phyloP scores from a whole-genome alignment of 1,284 basidiomycete genomes.

The Gastroboletus turbinatus region DNA sequence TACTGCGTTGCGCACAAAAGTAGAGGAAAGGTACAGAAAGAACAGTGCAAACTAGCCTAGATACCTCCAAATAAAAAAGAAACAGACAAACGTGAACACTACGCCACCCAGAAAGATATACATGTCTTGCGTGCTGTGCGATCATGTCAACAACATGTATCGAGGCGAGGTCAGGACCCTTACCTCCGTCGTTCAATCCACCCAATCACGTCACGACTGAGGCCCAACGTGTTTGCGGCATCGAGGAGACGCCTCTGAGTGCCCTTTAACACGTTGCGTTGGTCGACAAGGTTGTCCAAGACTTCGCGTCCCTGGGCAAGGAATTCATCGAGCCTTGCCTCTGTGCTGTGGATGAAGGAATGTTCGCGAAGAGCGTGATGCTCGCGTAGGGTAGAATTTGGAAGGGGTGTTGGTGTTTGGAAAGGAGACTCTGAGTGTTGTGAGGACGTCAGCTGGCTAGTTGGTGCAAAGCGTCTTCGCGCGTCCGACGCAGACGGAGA shows the following conservation, averaged over 20 bases:
- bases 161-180: background rate
- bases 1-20: background rate
- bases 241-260: conserved; percentile 82
- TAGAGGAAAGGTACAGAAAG: background rate
- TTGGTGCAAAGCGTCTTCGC: conserved; percentile 57
- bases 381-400: conserved; percentile 60
- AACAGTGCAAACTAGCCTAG: conserved; percentile 57
- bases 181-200: conserved; percentile 94
- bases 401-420: conserved; percentile 54
- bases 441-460: conserved; percentile 36
- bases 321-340: conserved; percentile 82
- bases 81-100: conserved; percentile 86
- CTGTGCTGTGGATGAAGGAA: conserved; percentile 80
- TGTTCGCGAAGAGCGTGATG: conserved; percentile 83
- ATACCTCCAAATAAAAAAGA: conserved; percentile 88
- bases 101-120: conserved; percentile 87
- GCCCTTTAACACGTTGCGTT: conserved; percentile 88
- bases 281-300: conserved; percentile 86
- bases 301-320: conserved; percentile 88
- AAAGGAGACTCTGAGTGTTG: conserved; percentile 74
- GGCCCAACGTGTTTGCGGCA: conserved; percentile 88
- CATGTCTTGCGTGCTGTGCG: conserved; percentile 82
- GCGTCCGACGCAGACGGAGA: conserved; percentile 51
- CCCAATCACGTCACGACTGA: conserved; percentile 89
- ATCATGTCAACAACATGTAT: conserved; percentile 13